Evolutionary conservation across 179 eudicot species (phyloP), one percentile per base, ranked within the genome.

Genomic region (Drosera spatulata): DNA sequence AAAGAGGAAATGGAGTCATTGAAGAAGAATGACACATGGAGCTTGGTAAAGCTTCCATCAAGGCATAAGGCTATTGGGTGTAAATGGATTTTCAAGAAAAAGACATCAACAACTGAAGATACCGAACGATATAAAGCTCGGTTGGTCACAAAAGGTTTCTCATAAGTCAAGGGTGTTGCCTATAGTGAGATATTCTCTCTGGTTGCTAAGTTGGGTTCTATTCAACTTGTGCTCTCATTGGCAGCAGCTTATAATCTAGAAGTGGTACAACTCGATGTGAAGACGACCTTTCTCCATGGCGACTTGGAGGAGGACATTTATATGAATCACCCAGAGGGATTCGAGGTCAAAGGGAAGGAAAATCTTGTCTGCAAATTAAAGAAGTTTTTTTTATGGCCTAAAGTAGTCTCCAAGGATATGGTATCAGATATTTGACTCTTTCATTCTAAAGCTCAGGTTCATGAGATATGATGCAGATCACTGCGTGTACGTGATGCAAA

Each of bases 201-300:
- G 1, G 12, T 61, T 2, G 65, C 50, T 0, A 61, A 50, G 39
- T 33, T 48, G 39, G 4, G 37, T 4, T 49, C 65, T 7, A 50
- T 61, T 39, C 4, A 12, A 4, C 11, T 37, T 3, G 3, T 50
- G 15, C 7, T 61, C 4, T 45, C 37, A 2, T 38, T 62, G n/a
- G 66, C 52, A 4, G 48, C 41, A 39, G 4, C 4, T 6, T 38
- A 15, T 39, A 46, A 61, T 61, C 10, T 60, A 2, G 55, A 60
- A 40, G 43, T 60, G 51, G 65, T 7, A 22, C 50, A 61, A 61
- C 10, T 61, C 3, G 41, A 61, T 40, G 57, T 62, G 3, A 55
- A 64, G 43, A 56, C 10, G 8, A 4, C 48, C 10, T 47, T 56
- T 10, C 37, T 64, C 10, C 55, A 56, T 48, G 68, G 54, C 5